Percentiles rank a stretch among this genome's conserved stretches.
Conservation (phyloP, 2,329 filamentous ascomycete species). For the Ceratocystis huliohia region DNA sequence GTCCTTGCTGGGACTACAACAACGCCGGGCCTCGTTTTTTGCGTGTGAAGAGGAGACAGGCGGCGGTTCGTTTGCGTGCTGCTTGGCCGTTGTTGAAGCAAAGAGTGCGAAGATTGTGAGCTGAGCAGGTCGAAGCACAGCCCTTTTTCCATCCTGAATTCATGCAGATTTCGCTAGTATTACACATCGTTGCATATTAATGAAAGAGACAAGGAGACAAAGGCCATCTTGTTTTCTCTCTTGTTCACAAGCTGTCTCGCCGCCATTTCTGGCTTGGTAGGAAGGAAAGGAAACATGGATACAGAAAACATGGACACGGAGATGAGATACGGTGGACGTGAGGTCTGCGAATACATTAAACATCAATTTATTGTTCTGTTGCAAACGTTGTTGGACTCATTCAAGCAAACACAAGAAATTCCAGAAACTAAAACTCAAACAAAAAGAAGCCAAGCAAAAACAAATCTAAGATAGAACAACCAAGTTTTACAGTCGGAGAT, state of each 20-base stretch:
- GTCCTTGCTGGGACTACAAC: not conserved
- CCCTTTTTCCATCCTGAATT: not conserved
- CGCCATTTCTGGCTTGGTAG: not conserved
- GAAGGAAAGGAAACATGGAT: not conserved
- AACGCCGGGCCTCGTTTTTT: not conserved
- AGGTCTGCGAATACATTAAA: not conserved
- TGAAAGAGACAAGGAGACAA: not conserved
- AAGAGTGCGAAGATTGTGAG: not conserved
- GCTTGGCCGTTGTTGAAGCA: not conserved
- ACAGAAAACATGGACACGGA: not conserved
- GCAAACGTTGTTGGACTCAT: not conserved
- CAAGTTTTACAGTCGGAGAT: not conserved
- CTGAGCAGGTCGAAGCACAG: not conserved
- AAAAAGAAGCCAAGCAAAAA: not conserved
- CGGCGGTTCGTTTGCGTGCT: not conserved
- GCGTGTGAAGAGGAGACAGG: not conserved
- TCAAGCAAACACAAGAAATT: not conserved
- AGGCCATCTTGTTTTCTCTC: too few species aligned
- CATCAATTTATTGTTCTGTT: not conserved
- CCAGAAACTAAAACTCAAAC: not conserved
- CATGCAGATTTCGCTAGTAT: not conserved
- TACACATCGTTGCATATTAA: not conserved
- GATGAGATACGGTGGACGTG: not conserved
- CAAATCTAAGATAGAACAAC: not conserved
- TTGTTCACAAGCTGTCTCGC: not conserved